These are phyloP conservation scores for Pythium rishiriense DNA, from an alignment of 352 stramenopile genomes.

Conservation along the genomic window DNA sequence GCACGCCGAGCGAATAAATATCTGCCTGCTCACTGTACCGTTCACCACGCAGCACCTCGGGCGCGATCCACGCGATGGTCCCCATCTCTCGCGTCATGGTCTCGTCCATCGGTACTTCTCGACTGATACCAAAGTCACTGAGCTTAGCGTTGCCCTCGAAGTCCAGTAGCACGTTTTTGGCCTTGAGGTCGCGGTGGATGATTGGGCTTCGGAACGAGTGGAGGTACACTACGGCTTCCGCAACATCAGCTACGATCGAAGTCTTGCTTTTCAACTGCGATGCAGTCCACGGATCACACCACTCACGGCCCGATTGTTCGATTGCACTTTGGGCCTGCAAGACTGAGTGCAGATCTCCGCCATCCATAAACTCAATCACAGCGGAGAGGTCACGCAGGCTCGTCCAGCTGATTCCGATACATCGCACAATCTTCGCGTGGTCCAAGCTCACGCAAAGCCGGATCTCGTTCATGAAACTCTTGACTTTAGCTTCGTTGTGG, in stretches of 20 bases:
- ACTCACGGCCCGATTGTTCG: neutral
- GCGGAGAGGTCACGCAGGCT: slow-evolving; percentile 29
- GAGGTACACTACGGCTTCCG: slow-evolving; percentile 26
- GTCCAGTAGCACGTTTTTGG: slow-evolving; percentile 48
- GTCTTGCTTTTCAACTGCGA: slow-evolving; percentile 6
- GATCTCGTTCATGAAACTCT: slow-evolving; percentile 37
- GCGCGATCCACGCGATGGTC: slow-evolving; percentile 30
- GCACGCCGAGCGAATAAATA: slow-evolving; percentile 32
- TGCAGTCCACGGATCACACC: neutral
- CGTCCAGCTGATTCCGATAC: slow-evolving; percentile 30
- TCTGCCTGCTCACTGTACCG: slow-evolving; percentile 35
- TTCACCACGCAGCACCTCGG: slow-evolving; percentile 30
- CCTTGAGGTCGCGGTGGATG: slow-evolving; percentile 73
- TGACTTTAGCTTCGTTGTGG: slow-evolving; percentile 15
- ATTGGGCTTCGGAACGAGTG: slow-evolving; percentile 31
- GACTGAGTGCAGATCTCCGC: slow-evolving; percentile 26
- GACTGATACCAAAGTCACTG: slow-evolving; percentile 27
- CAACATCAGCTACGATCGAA: slow-evolving; percentile 17
- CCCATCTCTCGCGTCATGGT: slow-evolving; percentile 34
- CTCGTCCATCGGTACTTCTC: slow-evolving; percentile 9
- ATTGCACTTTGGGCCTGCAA: neutral
- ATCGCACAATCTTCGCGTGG: slow-evolving; percentile 36
- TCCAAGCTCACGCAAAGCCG: slow-evolving; percentile 28
- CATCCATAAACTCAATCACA: slow-evolving; percentile 31
- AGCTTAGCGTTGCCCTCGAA: slow-evolving; percentile 11